These are phyloP conservation scores for Madurella mycetomatis DNA, from an alignment of 2,329 filamentous ascomycete species.

Conservation along the genomic window DNA sequence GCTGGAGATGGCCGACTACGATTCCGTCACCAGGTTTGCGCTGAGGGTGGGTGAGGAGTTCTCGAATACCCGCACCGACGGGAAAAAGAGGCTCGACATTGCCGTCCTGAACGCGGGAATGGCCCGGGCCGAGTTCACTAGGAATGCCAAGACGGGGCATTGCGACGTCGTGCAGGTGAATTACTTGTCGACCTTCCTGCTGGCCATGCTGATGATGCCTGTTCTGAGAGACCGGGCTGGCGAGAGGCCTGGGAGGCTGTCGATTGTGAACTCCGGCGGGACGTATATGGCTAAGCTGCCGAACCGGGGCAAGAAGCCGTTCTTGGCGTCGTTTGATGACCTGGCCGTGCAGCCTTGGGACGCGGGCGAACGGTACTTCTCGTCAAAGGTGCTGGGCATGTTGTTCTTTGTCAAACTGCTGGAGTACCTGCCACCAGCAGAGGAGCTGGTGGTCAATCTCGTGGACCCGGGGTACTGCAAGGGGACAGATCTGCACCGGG, in stretches of 20 bases:
- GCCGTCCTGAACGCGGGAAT: constrained; percentile 44
- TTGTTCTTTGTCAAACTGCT: not conserved
- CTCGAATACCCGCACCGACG: not conserved
- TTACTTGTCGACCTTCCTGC: constrained; percentile 2
- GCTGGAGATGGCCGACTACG: constrained; percentile 46
- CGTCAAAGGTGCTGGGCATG: not conserved
- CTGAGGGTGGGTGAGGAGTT: constrained; percentile 31
- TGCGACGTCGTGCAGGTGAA: constrained; percentile 6
- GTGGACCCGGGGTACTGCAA: constrained; percentile 9
- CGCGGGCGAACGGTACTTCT: not conserved
- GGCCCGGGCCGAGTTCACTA: not conserved
- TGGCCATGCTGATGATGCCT: constrained; percentile 1
- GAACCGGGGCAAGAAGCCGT: not conserved
- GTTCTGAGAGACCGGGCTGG: not conserved
- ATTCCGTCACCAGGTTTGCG: constrained; percentile 41
- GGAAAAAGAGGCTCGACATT: constrained; percentile 36
- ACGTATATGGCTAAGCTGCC: not conserved
- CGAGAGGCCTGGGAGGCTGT: not conserved
- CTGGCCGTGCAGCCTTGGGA: not conserved
- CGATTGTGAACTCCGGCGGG: not conserved
- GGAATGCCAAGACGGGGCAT: not conserved
- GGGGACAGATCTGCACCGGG: constrained; percentile 33
- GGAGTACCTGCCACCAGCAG: not conserved
- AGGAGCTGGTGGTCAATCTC: not conserved
- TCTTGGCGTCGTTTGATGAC: not conserved